Conservation (phyloP, 768 basidiomycete species). For the Gloeopeniophorella convolvens region DNA sequence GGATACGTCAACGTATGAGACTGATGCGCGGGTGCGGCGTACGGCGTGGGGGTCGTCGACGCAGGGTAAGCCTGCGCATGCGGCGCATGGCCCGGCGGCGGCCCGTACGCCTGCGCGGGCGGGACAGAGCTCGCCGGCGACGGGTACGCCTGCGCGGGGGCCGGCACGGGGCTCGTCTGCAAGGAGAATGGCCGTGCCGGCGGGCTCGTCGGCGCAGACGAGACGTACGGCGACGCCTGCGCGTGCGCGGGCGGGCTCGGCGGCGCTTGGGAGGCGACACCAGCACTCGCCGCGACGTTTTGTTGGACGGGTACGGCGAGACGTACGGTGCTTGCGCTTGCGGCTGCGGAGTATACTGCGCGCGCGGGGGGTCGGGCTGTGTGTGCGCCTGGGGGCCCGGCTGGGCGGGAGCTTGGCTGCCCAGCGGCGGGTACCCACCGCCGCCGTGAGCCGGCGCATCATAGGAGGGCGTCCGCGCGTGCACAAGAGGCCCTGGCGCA, state of each 20-base stretch:
- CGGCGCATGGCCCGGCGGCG: too few relatives aligned
- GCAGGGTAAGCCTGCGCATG: neutral
- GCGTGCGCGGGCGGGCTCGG: neutral
- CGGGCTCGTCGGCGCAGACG: neutral
- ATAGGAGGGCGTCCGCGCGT: too few relatives aligned
- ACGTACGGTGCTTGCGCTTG: neutral
- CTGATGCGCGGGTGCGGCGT: neutral
- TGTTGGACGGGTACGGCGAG: conserved; percentile 2
- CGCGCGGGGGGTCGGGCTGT: conserved; percentile 4
- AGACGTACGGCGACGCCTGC: neutral
- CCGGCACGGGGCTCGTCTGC: too few relatives aligned
- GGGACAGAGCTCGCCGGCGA: neutral
- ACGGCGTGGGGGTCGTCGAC: neutral
- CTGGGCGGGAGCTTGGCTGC: conserved; percentile 3
- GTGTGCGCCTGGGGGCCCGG: conserved; percentile 6
- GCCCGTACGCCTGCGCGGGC: too few relatives aligned
- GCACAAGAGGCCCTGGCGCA: neutral
- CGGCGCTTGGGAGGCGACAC: too few relatives aligned
- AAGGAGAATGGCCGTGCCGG: neutral
- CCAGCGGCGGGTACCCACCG: neutral
- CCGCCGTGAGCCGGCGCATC: too few relatives aligned
- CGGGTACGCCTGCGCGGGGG: too few relatives aligned
- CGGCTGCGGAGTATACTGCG: neutral
- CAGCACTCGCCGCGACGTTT: too few relatives aligned
- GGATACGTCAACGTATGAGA: too few relatives aligned